Conservation (phyloP, 2,329 filamentous ascomycete genomes). For the Pyricularia pennisetigena region DNA sequence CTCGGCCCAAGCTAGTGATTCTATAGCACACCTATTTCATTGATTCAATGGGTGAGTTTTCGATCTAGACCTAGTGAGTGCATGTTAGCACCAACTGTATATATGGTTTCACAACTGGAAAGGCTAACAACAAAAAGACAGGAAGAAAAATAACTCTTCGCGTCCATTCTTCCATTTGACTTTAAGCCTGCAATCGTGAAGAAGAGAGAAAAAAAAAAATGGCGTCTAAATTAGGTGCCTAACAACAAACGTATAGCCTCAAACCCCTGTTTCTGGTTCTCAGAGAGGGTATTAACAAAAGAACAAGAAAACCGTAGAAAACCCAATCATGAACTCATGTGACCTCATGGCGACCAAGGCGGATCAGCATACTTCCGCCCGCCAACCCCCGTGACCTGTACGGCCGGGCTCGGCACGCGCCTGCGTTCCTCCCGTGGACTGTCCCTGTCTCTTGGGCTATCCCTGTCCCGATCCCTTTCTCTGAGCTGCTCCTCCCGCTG, state of each 20-base stretch:
- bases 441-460: constrained; percentile 3
- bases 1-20: too few relatives aligned
- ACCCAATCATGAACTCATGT: background rate
- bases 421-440: constrained; percentile 10
- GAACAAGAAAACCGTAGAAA: background rate
- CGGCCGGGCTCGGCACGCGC: constrained; percentile 20
- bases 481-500: background rate
- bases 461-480: constrained; percentile 1
- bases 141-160: background rate
- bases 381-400: constrained; percentile 22
- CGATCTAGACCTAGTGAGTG: too few relatives aligned
- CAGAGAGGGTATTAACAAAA: background rate
- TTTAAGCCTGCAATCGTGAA: background rate
- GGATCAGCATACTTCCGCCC: constrained; percentile 29
- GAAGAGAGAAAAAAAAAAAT: background rate
- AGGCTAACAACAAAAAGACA: background rate
- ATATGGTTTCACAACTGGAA: too few relatives aligned
- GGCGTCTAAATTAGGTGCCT: background rate
- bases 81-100: too few relatives aligned
- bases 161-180: background rate
- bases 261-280: background rate
- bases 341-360: constrained; percentile 6
- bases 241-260: background rate
- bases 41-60: too few relatives aligned
- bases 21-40: too few relatives aligned